Conservation (phyloP, 139 green algal genomes). For the Pleodorina starrii region DNA sequence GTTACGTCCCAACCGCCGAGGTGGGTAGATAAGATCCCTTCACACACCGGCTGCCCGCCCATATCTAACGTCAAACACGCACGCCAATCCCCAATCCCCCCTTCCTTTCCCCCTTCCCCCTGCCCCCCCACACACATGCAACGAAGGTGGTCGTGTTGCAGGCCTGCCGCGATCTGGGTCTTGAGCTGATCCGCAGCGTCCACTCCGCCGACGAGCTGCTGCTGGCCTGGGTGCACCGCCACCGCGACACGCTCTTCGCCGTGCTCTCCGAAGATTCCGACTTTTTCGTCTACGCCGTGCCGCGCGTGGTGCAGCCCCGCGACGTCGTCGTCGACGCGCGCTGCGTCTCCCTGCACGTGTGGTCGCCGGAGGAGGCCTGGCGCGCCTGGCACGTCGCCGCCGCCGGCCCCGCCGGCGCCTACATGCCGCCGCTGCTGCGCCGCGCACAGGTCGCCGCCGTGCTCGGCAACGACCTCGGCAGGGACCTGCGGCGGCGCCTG, state of each 20-base stretch:
- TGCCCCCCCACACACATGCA: too few species aligned
- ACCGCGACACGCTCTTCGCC: conserved; percentile 26
- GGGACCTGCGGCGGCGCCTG: conserved; percentile 9
- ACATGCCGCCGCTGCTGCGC: conserved; percentile 13
- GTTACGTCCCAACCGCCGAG: background rate
- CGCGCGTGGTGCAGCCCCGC: background rate
- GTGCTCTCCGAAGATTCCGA: conserved; percentile 44
- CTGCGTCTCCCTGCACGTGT: conserved; percentile 40
- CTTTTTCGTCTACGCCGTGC: conserved; percentile 52
- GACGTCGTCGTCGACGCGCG: conserved; percentile 42
- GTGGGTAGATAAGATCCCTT: too few species aligned
- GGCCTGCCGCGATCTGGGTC: conserved; percentile 24
- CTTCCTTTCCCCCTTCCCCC: too few species aligned
- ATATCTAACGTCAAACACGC: too few species aligned
- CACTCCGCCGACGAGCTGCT: conserved; percentile 44
- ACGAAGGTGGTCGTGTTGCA: conserved; percentile 18
- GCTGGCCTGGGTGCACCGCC: background rate
- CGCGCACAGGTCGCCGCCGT: conserved; percentile 50
- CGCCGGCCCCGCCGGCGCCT: background rate
- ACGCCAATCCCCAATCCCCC: too few species aligned
- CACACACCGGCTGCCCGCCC: too few species aligned
- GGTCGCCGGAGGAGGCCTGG: conserved; percentile 23
- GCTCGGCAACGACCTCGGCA: conserved; percentile 18
- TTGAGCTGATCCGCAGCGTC: background rate
- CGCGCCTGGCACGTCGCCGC: background rate